Evolutionary conservation across 495 filamentous ascomycete genomes (phyloP).

Genomic region (Bacidia gigantensis): DNA sequence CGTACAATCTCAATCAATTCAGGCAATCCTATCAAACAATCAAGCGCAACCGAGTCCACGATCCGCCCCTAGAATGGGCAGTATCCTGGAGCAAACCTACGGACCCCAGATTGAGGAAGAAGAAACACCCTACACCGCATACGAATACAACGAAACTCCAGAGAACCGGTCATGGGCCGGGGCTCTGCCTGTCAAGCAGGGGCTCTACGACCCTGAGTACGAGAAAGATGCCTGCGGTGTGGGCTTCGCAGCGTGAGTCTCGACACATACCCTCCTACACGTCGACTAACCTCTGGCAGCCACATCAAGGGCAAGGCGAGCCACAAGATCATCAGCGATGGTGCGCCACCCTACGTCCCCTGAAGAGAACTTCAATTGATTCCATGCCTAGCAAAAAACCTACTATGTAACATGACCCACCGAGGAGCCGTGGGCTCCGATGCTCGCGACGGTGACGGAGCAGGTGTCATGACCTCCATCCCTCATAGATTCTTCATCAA

Average conservation of each 20-base stretch:
- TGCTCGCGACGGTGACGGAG: constrained; percentile 92
- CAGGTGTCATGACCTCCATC: constrained; percentile 98
- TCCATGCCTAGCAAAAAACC: constrained; percentile 53
- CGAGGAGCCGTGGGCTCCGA: constrained; percentile 96
- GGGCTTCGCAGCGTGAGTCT: constrained; percentile 88
- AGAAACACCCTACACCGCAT: constrained; percentile 48
- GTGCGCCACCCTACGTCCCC: not conserved
- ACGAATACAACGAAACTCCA: constrained; percentile 69
- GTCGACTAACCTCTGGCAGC: constrained; percentile 31
- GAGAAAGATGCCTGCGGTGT: constrained; percentile 99
- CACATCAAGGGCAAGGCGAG: constrained; percentile 95
- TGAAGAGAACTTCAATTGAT: not conserved
- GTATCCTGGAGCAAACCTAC: constrained; percentile 51
- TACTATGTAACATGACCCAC: constrained; percentile 99
- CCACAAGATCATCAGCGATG: constrained; percentile 99
- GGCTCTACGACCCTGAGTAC: constrained; percentile 87
- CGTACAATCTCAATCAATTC: no score
- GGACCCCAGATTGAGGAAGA: constrained; percentile 43
- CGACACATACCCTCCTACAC: not conserved
- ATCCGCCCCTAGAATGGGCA: constrained; percentile 45
- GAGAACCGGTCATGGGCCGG: constrained; percentile 92
- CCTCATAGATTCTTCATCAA: constrained; percentile 98
- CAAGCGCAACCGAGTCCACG: no score
- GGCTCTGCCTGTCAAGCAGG: constrained; percentile 91
- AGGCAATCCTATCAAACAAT: no score